A percentile compares a stretch with the other conserved stretches of the same genome.
These are phyloP conservation scores for Sphaerulina populicola DNA, from an alignment of 2,329 filamentous ascomycete species.

Conservation along the genomic window DNA sequence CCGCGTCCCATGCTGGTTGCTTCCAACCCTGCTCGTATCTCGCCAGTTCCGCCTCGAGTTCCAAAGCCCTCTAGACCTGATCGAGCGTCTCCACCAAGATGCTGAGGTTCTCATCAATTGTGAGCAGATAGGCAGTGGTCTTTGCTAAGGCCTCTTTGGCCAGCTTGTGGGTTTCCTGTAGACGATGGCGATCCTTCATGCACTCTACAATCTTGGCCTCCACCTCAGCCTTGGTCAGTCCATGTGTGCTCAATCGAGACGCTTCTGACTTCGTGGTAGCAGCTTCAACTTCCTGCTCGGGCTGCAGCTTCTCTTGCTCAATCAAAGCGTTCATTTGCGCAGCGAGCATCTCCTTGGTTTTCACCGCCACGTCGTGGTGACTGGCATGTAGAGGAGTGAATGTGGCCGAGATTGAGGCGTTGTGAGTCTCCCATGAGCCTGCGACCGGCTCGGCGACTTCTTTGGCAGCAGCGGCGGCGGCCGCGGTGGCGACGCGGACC, in stretches of 20 bases:
- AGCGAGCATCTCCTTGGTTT: not conserved
- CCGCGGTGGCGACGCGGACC: too few species aligned
- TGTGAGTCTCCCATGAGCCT: not conserved
- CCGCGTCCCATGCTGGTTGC: not conserved
- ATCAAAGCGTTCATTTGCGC: not conserved
- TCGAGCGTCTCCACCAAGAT: not conserved
- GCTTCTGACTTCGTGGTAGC: not conserved
- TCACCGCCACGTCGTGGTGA: not conserved
- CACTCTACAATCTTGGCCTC: not conserved
- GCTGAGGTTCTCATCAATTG: not conserved
- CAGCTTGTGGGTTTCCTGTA: not conserved
- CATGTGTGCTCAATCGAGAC: not conserved
- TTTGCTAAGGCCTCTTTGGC: not conserved
- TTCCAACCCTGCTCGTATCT: not conserved
- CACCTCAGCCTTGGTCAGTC: not conserved
- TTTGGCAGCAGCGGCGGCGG: not conserved
- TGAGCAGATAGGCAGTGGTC: not conserved
- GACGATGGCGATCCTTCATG: not conserved
- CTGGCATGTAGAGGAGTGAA: not conserved
- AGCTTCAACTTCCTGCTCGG: not conserved
- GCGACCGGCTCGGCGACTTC: not conserved
- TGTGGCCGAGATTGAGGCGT: not conserved
- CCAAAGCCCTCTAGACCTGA: not conserved
- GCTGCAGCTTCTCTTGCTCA: not conserved
- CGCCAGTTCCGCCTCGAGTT: not conserved